Base-by-base conservation (phyloP, 1,284 basidiomycete genomes). In the Puccinia coronata region DNA sequence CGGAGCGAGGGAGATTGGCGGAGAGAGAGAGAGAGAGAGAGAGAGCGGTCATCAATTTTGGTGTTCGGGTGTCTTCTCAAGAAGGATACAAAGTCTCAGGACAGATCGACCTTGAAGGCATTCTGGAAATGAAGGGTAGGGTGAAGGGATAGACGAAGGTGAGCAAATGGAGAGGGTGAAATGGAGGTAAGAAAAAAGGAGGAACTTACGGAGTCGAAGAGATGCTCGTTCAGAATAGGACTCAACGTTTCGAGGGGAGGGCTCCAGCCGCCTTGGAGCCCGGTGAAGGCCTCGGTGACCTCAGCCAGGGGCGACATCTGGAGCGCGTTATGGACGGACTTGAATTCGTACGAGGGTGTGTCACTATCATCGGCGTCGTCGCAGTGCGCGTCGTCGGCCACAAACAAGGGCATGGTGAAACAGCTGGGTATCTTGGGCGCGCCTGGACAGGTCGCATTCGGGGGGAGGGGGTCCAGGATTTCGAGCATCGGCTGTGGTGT, bases 201-300 rank as follows among this genome's bases (percentile, higher is more conserved):
- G 12, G 49, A 11, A 51, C 20, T 16, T 14, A 51, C 20, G 23
- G 49, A 69, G n/a, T 49, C 41, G 39, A 70, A 70, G 11, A 28
- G 25, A 49, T 43, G 43, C 41, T 28, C 43, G 14, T 63, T 31
- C 23, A 63, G 14, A 8, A 61, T 18, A 23, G 76, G 63, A 39
- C 77, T 80, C 23, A 20, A 47, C 12, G 51, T 80, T 49, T 80
- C 77, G 23, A 72, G 34, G 31, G 78, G 51, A 4, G 78, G 78
- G 41, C 78, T 80, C 78, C 78, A 80, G 31, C 78, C 78, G n/a
- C 78, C 78, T 34, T 71, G 78, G 20, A 73, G 55, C 14, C 78
- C 78, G 5, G 78, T 80, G 55, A 72, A 80, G 25, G 78, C 78
- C 49, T 80, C 78, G 20, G 78, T 80, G 49, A 80, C 78, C 31